phyloP scores from a whole-genome alignment of 495 filamentous ascomycete species.

The Annulohypoxylon nitens region DNA sequence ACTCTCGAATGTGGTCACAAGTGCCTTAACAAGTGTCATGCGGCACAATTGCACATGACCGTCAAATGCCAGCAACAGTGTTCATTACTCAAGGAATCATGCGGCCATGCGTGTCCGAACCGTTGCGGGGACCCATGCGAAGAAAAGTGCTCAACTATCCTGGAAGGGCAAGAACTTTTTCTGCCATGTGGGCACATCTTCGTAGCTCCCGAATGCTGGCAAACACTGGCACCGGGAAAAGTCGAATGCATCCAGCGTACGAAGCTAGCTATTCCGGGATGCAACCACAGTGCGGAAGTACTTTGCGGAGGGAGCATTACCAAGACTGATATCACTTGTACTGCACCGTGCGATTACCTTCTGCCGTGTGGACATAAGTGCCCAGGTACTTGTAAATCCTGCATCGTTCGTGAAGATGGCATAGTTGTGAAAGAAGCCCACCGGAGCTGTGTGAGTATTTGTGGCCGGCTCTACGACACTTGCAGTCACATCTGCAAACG shows the following conservation, averaged over 20 bases:
- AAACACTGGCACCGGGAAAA: slow-evolving; percentile 29
- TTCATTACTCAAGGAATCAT: slow-evolving; percentile 60
- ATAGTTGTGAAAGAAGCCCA: slow-evolving; percentile 56
- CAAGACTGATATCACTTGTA: slow-evolving; percentile 58
- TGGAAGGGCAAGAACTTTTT: slow-evolving; percentile 46
- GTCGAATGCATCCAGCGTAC: slow-evolving; percentile 56
- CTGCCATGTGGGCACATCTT: slow-evolving; percentile 73
- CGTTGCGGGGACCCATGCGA: slow-evolving; percentile 69
- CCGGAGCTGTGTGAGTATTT: slow-evolving; percentile 50
- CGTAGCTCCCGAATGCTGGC: slow-evolving; percentile 65
- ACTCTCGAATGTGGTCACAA: slow-evolving; percentile 73
- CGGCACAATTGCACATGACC: slow-evolving; percentile 67
- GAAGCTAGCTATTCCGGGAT: slow-evolving; percentile 62
- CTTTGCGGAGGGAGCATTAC: slow-evolving; percentile 64
- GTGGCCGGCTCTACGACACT: slow-evolving; percentile 60
- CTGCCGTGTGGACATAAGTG: slow-evolving; percentile 75
- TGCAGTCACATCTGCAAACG: slow-evolving; percentile 70
- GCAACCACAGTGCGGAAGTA: slow-evolving; percentile 66
- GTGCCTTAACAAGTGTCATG: slow-evolving; percentile 75
- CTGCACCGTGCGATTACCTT: slow-evolving; percentile 56
- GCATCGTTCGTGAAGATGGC: slow-evolving; percentile 52
- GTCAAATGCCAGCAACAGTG: slow-evolving; percentile 70
- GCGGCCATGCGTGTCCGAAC: slow-evolving; percentile 68
- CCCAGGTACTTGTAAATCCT: slow-evolving; percentile 62
- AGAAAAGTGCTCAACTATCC: slow-evolving; percentile 58